phyloP scores from a whole-genome alignment of 2,329 filamentous ascomycete genomes.

The Cladorrhinum sp. region DNA sequence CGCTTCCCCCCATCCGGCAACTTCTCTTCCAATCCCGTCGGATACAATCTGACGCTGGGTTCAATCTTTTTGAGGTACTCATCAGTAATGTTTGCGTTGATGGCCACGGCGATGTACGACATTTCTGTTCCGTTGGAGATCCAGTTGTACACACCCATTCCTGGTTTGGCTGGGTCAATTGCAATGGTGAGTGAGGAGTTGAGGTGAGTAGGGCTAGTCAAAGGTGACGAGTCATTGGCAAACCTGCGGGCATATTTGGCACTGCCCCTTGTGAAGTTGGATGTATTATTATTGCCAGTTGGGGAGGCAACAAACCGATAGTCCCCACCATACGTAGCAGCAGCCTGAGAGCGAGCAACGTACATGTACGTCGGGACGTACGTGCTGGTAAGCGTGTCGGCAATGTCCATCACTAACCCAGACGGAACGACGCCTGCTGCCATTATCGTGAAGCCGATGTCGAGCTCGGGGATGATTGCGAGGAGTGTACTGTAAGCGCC shows the following conservation, averaged over 20 bases:
- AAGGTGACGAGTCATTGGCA: neutral
- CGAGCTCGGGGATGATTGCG: conserved; percentile 35
- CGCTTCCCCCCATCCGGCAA: conserved; percentile 24
- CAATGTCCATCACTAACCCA: conserved; percentile 30
- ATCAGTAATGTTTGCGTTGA: conserved; percentile 25
- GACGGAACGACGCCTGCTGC: conserved; percentile 31
- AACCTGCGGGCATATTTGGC: neutral
- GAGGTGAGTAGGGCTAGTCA: conserved; percentile 8
- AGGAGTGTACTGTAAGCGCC: conserved; percentile 33
- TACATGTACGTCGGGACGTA: conserved; percentile 32
- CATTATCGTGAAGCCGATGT: conserved; percentile 34
- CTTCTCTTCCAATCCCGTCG: conserved; percentile 31
- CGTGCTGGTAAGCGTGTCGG: conserved; percentile 32
- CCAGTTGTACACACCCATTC: conserved; percentile 32
- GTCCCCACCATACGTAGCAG: conserved; percentile 27
- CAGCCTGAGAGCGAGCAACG: conserved; percentile 30
- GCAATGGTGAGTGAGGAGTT: conserved; percentile 34
- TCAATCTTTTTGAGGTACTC: conserved; percentile 25
- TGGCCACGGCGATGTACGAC: conserved; percentile 21
- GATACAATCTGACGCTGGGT: conserved; percentile 33
- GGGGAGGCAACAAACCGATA: conserved; percentile 25
- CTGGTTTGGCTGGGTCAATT: conserved; percentile 29
- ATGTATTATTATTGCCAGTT: neutral
- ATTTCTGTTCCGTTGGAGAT: conserved; percentile 36
- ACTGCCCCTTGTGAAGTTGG: conserved; percentile 3